Evolutionary conservation across 2,329 filamentous ascomycete species (phyloP), one percentile per base, ranked within the genome.

Genomic region (Aureobasidium subglaciale): DNA sequence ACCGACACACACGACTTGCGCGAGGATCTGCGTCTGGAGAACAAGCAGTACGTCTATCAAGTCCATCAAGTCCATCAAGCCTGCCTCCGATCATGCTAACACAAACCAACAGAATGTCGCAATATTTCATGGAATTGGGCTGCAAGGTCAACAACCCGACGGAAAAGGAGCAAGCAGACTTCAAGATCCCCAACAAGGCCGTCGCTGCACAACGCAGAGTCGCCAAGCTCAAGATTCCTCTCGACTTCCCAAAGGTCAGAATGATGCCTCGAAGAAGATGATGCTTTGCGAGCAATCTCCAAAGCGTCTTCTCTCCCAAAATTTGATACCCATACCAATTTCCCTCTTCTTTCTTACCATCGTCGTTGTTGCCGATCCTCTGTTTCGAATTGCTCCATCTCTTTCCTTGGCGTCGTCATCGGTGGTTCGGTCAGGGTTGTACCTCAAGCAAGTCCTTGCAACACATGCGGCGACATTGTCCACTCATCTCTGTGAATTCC

Each of bases 121-220:
- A 83, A 65, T 91, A 90, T 68, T 91, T 88, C 68, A 72, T 75
- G 45, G 88, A 92, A 69, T 84, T 93, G 61, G 89, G 89, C 20
- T 88, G 85, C 27, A 81, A 78, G 62, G 77, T 88, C 30, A 64
- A 57, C 16, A 60, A 68, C 25, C 70, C 76, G 11, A 76, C 73
- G 4, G 77, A 78, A 49, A 68, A 66, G 16, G 76, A 80, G 56
- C 66, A 70, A 46, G 67, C 68, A 27, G 82, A 78, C 67, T 73
- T 76, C 61, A 76, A 80, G 57, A 78, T 84, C n/a, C 27, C 54
- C 61, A 80, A 79, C 29, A 84, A 84, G 67, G 80, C 81, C 1
- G 78, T 82, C 64, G 79, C 78, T 4, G 69, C 71, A 18, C 82
- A 82, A 56, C 82, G 83, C 59, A 78, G 72, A 58, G 73, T 91